Evolutionary conservation across 257 asterid species (phyloP).

Genomic region (Nicotiana paniculata): DNA sequence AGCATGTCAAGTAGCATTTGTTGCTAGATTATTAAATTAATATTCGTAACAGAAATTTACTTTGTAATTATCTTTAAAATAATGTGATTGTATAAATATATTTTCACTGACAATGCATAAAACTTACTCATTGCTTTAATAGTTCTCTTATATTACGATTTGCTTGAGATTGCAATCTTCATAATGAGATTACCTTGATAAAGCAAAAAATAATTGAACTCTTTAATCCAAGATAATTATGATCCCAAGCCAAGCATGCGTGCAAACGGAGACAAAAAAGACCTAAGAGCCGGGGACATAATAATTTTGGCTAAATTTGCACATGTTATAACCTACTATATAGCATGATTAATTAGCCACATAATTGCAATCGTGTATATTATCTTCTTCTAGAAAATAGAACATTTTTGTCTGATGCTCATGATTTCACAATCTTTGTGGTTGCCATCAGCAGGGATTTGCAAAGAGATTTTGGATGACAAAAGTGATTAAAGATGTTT

Average conservation of each 20-base stretch:
- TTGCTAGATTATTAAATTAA: too few relatives aligned
- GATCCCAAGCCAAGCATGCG: conserved; percentile 21
- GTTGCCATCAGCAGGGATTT: background rate
- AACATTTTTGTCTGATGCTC: background rate
- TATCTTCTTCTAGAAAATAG: background rate
- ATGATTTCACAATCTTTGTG: background rate
- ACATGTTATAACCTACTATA: background rate
- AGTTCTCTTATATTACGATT: background rate
- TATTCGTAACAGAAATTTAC: too few relatives aligned
- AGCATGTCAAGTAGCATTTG: too few relatives aligned
- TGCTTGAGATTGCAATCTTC: background rate
- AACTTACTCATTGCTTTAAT: background rate
- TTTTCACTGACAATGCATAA: too few relatives aligned
- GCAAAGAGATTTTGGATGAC: background rate
- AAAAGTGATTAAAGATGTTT: background rate
- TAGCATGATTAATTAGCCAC: conserved; percentile 3
- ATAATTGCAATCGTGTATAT: conserved; percentile 9
- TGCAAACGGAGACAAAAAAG: conserved; percentile 7
- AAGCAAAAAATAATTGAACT: background rate
- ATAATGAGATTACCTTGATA: conserved; percentile 4
- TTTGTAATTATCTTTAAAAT: too few relatives aligned
- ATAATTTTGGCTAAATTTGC: conserved; percentile 21
- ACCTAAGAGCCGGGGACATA: background rate
- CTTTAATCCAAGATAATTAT: conserved; percentile 12
- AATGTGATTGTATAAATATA: too few relatives aligned